These are phyloP conservation scores for Colletotrichum eremochloae DNA, from an alignment of 2,329 filamentous ascomycete genomes.

Conservation along the genomic window DNA sequence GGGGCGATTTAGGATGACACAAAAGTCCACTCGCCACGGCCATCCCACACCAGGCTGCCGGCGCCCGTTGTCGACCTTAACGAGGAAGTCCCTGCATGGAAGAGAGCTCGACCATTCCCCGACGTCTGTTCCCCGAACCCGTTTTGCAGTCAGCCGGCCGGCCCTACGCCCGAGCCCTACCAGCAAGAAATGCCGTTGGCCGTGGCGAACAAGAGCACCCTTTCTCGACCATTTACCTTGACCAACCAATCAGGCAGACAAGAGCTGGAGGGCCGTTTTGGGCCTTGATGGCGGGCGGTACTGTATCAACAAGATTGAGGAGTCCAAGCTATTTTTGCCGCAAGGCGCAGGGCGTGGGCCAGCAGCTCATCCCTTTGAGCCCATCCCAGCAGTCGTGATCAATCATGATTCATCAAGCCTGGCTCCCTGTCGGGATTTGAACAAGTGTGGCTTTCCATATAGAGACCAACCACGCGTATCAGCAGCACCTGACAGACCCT, in stretches of 20 bases:
- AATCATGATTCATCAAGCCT: slow-evolving; percentile 39
- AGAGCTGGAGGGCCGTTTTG: background rate
- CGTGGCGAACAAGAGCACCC: background rate
- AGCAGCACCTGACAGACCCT: slow-evolving; percentile 22
- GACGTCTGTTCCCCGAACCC: slow-evolving; percentile 35
- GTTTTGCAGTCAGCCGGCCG: slow-evolving; percentile 19
- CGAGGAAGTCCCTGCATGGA: slow-evolving; percentile 41
- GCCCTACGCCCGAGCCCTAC: slow-evolving; percentile 8
- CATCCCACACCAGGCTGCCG: slow-evolving; percentile 17
- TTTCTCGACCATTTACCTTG: background rate
- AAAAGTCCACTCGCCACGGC: slow-evolving; percentile 33
- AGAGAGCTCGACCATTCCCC: slow-evolving; percentile 28
- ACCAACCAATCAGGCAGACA: slow-evolving; percentile 1
- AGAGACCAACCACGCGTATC: slow-evolving; percentile 29
- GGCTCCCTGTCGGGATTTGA: slow-evolving; percentile 28
- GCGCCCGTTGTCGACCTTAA: slow-evolving; percentile 14
- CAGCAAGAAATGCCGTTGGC: background rate
- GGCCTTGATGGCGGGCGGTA: background rate
- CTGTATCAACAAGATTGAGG: background rate
- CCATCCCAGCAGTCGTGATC: slow-evolving; percentile 12
- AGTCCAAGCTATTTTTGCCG: background rate
- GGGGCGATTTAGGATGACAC: slow-evolving; percentile 35
- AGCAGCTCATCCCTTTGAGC: slow-evolving; percentile 9
- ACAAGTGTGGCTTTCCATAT: slow-evolving; percentile 18
- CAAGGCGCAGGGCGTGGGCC: background rate